Evolutionary conservation across 2,329 filamentous ascomycete species (phyloP).

Genomic region (Sclerotinia trifoliorum): DNA sequence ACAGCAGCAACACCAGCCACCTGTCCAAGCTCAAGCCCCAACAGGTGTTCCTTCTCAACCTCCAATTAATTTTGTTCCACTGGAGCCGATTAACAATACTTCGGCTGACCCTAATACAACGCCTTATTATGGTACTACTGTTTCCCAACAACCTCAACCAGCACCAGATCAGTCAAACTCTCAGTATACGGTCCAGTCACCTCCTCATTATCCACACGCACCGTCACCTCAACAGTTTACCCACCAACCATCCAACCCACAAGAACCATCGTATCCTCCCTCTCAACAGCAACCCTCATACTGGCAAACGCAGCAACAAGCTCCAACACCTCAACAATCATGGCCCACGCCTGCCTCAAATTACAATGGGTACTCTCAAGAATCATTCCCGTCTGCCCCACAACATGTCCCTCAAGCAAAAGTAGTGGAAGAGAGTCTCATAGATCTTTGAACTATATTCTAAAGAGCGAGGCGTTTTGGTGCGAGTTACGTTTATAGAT

Average conservation of each 20-base stretch:
- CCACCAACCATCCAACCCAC: conserved; percentile 33
- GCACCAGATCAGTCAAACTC: conserved; percentile 42
- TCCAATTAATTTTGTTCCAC: conserved; percentile 38
- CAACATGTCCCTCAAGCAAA: conserved; percentile 56
- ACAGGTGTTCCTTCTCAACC: conserved; percentile 39
- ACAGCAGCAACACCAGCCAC: conserved; percentile 32
- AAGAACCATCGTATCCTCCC: conserved; percentile 29
- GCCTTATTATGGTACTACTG: conserved; percentile 54
- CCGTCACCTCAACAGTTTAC: conserved; percentile 33
- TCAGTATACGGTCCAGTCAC: conserved; percentile 39
- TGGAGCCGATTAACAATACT: conserved; percentile 41
- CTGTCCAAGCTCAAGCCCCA: conserved; percentile 37
- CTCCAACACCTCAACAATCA: conserved; percentile 44
- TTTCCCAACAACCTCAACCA: conserved; percentile 44
- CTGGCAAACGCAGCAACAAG: conserved; percentile 49
- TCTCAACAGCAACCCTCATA: conserved; percentile 46
- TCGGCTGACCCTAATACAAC: conserved; percentile 53
- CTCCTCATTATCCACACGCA: conserved; percentile 39
- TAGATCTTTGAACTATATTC: conserved; percentile 63
- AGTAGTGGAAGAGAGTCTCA: conserved; percentile 72
- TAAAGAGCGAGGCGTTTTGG: conserved; percentile 6
- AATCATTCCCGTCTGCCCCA: conserved; percentile 64
- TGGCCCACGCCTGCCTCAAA: conserved; percentile 39
- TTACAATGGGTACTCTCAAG: conserved; percentile 55
- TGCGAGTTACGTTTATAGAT: conserved; percentile 7